Base-by-base conservation (phyloP, 2,329 filamentous ascomycete species). In the Botryotinia calthae region DNA sequence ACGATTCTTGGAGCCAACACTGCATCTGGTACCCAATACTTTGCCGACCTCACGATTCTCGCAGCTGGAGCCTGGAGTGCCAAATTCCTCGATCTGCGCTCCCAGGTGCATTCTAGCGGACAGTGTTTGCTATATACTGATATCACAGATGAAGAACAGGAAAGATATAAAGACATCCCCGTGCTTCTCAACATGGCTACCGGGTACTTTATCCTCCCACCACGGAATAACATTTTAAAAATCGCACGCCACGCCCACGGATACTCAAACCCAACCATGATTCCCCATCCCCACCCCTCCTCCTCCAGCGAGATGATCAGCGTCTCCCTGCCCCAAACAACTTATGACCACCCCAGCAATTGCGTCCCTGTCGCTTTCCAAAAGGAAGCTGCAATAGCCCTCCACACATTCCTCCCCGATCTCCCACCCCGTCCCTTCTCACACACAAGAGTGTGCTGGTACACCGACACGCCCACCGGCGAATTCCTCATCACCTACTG, bases 41-140 rank as follows among this genome's bases (percentile, higher is more conserved):
- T 82, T 6, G 93, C 92, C 2, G 92, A 93, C 73, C 85, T 97
- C 12, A 90, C 93, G 48, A 85, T 98, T 72, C 86, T 97, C 3
- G 94, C 95, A 0, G 90, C 94, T 0, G 95, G 95, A 25, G 94
- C 95, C 7, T 98, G 95, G 95, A 93, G 93, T 2, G 88, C 90
- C 3, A 86, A 88, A 1, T 86, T 98, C 34, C 83, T 98, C 72
- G 92, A 97, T 81, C 84, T 98, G 0, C 86, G 90, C 64, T 93
- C 93, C 40, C 88, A 92, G 62, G 90, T 90, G 56, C 88, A 91
- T 75, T 92, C 95, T 3, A 97, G 94, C 0, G 95, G 93, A 22
- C 95, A 98, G 79, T 88, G 89, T 0, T 81, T 98, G 40, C 91
- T 88, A 20, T 98, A 97, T 83, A 84, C 97, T 76, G 86, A 89